Conservation (phyloP, 148 eudicot species). For the Selenicereus undatus region DNA sequence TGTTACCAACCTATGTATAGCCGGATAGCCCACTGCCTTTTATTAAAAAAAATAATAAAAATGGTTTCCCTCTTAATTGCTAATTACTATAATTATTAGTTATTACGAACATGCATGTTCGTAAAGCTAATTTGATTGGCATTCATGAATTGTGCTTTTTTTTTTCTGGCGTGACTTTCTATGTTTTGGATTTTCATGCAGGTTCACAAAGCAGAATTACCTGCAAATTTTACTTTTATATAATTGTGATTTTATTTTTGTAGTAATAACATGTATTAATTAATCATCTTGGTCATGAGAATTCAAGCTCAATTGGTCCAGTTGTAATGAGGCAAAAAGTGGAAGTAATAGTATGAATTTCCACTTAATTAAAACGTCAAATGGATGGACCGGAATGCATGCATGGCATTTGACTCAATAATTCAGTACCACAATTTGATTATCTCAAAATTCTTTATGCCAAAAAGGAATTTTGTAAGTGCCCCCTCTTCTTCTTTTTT, state of each 20-base stretch:
- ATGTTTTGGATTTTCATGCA: slow-evolving; percentile 5
- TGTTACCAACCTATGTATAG: not conserved
- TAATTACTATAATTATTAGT: too few species aligned
- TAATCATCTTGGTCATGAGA: not conserved
- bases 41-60: not conserved
- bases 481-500: too few species aligned
- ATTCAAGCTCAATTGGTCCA: not conserved
- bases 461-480: not conserved
- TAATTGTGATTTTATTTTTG: not conserved
- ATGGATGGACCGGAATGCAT: not conserved
- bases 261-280: not conserved
- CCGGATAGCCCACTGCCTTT: not conserved
- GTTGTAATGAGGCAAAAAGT: not conserved
- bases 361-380: not conserved
- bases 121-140: not conserved
- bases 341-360: not conserved
- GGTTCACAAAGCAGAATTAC: not conserved
- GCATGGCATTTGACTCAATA: not conserved
- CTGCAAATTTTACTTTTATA: not conserved
- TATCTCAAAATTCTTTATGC: not conserved
- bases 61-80: not conserved
- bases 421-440: not conserved
- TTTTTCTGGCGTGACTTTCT: not conserved
- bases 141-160: not conserved
- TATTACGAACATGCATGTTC: not conserved